Conservation (phyloP, 352 stramenopile genomes). For the Globisporangium paroecandrum region DNA sequence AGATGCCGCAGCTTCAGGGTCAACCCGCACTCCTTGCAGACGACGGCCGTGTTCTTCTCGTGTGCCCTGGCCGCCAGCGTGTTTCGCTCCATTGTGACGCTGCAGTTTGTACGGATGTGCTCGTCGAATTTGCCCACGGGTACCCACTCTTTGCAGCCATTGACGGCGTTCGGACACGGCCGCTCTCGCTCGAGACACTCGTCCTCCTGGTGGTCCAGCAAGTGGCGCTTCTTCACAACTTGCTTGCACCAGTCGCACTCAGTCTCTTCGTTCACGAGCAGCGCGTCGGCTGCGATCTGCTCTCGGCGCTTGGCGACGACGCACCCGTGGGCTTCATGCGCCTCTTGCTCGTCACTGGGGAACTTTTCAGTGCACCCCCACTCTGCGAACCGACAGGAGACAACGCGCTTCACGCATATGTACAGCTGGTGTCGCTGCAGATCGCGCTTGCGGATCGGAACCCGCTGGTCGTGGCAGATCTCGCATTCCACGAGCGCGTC, state of each 20-base stretch:
- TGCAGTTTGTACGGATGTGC: constrained; percentile 45
- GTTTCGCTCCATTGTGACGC: constrained; percentile 51
- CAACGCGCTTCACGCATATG: constrained; percentile 43
- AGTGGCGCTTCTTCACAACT: constrained; percentile 54
- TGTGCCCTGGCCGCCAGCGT: constrained; percentile 41
- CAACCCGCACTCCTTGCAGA: constrained; percentile 54
- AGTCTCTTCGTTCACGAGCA: constrained; percentile 47
- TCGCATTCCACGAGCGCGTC: constrained; percentile 37
- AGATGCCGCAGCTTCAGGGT: constrained; percentile 37
- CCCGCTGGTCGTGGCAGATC: constrained; percentile 32
- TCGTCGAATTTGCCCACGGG: constrained; percentile 52
- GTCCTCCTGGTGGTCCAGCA: constrained; percentile 80
- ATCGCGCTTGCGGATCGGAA: constrained; percentile 29
- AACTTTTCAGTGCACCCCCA: constrained; percentile 49
- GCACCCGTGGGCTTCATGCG: constrained; percentile 42
- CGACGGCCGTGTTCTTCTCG: constrained; percentile 41
- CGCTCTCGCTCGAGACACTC: constrained; percentile 62
- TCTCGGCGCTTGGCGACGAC: constrained; percentile 38
- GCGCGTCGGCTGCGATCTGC: constrained; percentile 36
- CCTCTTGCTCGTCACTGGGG: constrained; percentile 28
- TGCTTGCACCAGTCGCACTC: constrained; percentile 67
- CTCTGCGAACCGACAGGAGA: constrained; percentile 44
- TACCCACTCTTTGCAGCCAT: constrained; percentile 68
- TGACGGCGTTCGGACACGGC: constrained; percentile 55
- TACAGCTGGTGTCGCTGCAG: constrained; percentile 43